Conservation (phyloP, 371 early-diverging fungal species). For the Mortierella sp. region DNA sequence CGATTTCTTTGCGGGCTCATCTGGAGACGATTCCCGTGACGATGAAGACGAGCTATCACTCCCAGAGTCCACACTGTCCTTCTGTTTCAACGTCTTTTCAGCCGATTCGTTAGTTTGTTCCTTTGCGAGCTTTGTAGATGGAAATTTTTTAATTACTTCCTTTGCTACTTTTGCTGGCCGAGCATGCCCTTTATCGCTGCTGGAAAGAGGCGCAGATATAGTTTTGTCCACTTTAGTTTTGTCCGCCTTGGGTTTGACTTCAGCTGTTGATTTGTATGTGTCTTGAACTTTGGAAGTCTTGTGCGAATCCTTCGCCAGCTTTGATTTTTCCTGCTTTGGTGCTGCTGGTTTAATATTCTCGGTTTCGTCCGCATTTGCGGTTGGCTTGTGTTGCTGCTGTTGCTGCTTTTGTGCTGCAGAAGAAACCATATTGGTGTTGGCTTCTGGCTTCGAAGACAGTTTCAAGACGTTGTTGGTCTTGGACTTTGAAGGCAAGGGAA, state of each 20-base stretch:
- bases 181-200: constrained; percentile 5
- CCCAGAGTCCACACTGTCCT: neutral
- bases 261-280: neutral
- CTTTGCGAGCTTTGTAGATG: neutral
- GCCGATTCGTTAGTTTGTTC: neutral
- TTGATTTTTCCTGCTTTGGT: neutral
- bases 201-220: neutral
- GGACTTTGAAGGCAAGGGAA: neutral
- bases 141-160: neutral
- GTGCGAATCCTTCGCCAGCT: constrained; percentile 10
- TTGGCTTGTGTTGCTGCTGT: neutral
- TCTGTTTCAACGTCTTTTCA: neutral
- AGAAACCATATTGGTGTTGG: neutral
- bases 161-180: constrained; percentile 1
- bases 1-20: constrained; percentile 18
- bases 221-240: neutral
- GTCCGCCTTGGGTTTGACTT: neutral
- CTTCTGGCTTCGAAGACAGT: constrained; percentile 2
- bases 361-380: neutral
- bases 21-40: constrained; percentile 20
- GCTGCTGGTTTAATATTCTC: neutral
- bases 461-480: constrained; percentile 1
- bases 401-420: neutral
- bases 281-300: neutral
- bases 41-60: constrained; percentile 6